Evolutionary conservation across 1,284 basidiomycete genomes (phyloP).

Genomic region (Ceratobasidium papillatum): DNA sequence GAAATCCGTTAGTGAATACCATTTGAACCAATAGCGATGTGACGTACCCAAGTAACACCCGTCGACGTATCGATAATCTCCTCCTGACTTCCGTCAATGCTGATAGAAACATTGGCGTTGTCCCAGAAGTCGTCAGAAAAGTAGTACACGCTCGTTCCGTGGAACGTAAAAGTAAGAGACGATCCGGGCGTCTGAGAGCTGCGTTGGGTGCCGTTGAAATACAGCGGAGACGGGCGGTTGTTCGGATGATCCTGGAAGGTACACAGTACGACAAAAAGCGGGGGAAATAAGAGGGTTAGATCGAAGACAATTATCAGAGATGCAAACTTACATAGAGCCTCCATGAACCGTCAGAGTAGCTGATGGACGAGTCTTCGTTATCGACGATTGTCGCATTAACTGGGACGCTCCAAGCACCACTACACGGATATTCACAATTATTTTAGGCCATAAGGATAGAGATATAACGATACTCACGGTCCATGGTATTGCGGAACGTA

Average conservation of each 20-base stretch:
- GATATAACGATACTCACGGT: background rate
- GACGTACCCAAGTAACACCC: background rate
- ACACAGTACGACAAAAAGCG: background rate
- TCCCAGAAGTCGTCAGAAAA: background rate
- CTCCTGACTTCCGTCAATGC: conserved; percentile 1
- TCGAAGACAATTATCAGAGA: no score
- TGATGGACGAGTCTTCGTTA: background rate
- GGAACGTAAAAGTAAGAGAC: conserved; percentile 6
- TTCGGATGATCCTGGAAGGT: background rate
- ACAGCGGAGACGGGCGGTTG: background rate
- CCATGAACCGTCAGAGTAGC: background rate
- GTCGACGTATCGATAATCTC: background rate
- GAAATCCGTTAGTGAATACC: no score
- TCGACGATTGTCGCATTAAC: background rate
- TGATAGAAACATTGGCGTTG: background rate
- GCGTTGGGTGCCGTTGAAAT: background rate
- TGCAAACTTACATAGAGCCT: background rate
- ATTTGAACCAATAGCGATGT: background rate
- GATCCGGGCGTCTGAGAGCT: background rate
- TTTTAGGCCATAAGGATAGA: background rate
- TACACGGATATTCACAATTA: background rate
- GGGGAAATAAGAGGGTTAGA: no score
- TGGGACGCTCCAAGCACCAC: background rate
- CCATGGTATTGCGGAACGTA: background rate
- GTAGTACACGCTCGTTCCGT: conserved; percentile 22